Percentiles rank a stretch among this genome's conserved stretches.
phyloP scores from a whole-genome alignment of 2,329 filamentous ascomycete genomes.

The Fusarium dlaminii region DNA sequence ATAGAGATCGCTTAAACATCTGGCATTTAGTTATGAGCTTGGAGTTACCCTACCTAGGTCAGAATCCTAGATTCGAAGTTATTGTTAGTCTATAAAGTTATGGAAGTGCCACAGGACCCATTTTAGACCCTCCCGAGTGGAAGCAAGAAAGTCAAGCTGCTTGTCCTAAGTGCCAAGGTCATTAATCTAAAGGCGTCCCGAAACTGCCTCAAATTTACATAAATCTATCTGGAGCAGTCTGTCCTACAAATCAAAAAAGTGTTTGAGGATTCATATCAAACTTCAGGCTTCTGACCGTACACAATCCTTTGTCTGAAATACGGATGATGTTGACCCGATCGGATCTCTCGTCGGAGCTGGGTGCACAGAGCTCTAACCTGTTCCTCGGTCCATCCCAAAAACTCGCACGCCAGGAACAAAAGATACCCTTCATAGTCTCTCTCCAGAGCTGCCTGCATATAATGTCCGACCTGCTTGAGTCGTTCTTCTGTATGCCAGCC shows the following conservation, averaged over 20 bases:
- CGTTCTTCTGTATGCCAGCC: background rate
- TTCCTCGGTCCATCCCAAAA: background rate
- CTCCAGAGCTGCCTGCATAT: slow-evolving; percentile 11
- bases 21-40: background rate
- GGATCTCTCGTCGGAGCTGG: background rate
- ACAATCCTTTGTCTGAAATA: slow-evolving; percentile 19
- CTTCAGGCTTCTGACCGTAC: slow-evolving; percentile 3
- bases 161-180: rapidly evolving
- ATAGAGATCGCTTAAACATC: too few species aligned
- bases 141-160: background rate
- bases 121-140: background rate
- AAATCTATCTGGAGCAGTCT: background rate
- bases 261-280: rapidly evolving
- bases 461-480: background rate
- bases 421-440: slow-evolving; percentile 14
- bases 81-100: too few species aligned
- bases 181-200: background rate
- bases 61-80: rapidly evolving
- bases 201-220: background rate
- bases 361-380: background rate
- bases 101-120: background rate
- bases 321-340: slow-evolving; percentile 9
- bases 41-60: too few species aligned
- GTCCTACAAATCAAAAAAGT: background rate
- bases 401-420: slow-evolving; percentile 8